Base-by-base conservation (phyloP, 2,329 filamentous ascomycete genomes). In the Tympanopsis confertula region DNA sequence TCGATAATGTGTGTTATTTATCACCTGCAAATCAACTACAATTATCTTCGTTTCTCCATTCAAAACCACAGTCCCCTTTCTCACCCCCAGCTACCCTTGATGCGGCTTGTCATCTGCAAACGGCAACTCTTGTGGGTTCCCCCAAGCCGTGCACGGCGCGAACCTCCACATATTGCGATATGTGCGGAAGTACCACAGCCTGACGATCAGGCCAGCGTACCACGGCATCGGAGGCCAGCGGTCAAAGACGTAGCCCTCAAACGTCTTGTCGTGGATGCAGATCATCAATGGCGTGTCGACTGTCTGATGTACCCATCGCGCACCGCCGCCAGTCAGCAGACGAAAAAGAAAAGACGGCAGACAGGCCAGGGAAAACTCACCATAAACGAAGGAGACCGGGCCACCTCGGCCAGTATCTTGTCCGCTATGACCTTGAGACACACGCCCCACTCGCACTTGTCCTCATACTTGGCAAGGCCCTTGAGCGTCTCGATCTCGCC, bases 401-500 rank as follows among this genome's bases (percentile, higher is more conserved):
- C 37, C 24, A 42, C 43, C 17, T 43, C 19, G 14, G 17, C 38
- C 35, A 51, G 35, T 5, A 39, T 20, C 30, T 41, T 37, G n/a
- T 37, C 41, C 2, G 20, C 40, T 5, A 42, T 24, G 28, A 42
- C 43, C 37, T 47, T 46, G 38, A 51, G 52, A 49, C 53, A 58
- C 20, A 22, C 40, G 15, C 42, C 48, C 57, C 57, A 62, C 41
- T 61, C 52, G 24, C 51, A 47, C 30, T 50, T 51, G 19, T 57
- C 55, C 19, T 52, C 53, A 35, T 54, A 61, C 38, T 52, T 46
- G 5, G 48, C 45, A 13, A 65, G 45, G 1, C 36, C 47, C 28
- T 58, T 36, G 13, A 66, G 52, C 28, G 54, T 53, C 22, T 47
- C 45, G 32, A 66, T 58, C 43, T 67, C 62, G 5, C 61, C 53